A percentile compares a stretch with the other conserved stretches of the same genome.
Evolutionary conservation across 495 filamentous ascomycete genomes (phyloP).

Genomic region (Immersiella caudata): DNA sequence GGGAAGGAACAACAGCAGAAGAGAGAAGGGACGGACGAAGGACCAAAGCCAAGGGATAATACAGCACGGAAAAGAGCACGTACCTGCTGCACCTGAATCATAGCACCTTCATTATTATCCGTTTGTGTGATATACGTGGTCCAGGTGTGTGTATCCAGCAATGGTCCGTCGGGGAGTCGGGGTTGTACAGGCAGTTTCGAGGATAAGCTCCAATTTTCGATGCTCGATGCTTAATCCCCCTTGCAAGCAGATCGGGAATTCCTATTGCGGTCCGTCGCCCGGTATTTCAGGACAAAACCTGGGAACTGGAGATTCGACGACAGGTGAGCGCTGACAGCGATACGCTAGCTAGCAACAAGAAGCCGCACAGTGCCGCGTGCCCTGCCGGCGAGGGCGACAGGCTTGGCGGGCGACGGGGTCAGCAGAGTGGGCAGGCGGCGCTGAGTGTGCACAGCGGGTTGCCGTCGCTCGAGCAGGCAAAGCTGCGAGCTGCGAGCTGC

Average conservation of each 20-base stretch:
- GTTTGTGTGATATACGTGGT: slow-evolving; percentile 18
- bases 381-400: background rate
- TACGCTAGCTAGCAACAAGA: background rate
- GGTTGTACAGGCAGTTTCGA: slow-evolving; percentile 7
- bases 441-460: background rate
- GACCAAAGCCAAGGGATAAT: slow-evolving; percentile 12
- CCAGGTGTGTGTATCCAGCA: slow-evolving; percentile 7
- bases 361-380: slow-evolving; percentile 1
- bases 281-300: slow-evolving; percentile 24
- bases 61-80: slow-evolving; percentile 30
- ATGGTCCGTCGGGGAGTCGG: slow-evolving; percentile 14
- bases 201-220: slow-evolving; percentile 5
- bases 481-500: background rate
- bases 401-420: background rate
- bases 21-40: slow-evolving; percentile 9
- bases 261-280: slow-evolving; percentile 11
- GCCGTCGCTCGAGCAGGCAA: background rate
- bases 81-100: slow-evolving; percentile 40
- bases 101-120: slow-evolving; percentile 33
- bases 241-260: slow-evolving; percentile 6
- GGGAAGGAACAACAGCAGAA: background rate
- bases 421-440: background rate
- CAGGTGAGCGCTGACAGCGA: background rate
- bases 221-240: background rate
- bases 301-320: background rate